Base-by-base conservation (phyloP, 495 filamentous ascomycete genomes). In the Penicillium goetzii region DNA sequence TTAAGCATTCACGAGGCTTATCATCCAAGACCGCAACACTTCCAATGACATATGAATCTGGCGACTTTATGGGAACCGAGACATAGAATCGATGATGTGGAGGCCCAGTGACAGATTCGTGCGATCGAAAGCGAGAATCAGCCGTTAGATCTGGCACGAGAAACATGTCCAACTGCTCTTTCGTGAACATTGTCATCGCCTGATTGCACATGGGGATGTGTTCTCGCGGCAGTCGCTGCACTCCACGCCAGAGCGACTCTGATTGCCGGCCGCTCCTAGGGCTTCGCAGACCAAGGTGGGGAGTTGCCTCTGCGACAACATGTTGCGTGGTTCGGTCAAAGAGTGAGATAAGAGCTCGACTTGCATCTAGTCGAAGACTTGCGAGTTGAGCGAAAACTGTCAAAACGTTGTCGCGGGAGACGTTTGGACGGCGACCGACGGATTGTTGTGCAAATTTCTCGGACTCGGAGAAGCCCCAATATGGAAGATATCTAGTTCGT, bases 1-100 rank as follows among this genome's bases (percentile, higher is more conserved):
- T 59, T 7, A 78, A n/a, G 0, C 19, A 19, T 10, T 71, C 64
- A 2, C 73, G 62, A 25, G 68, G 68, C 10, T 62, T 56, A 40
- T 75, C 66, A 67, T 90, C 87, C 1, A 88, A 67, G 15, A 90
- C 78, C 47, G 84, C 87, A 54, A 88, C 75, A 11, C 81, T 85
- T 15, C 88, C 88, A 63, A 91, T 90, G 10, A 84, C 81, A 61
- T 87, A 81, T 12, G 84, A 85, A n/a, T 78, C 76, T 15, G 79
- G 84, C 1, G 86, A 86, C 17, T 81, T 75, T 17, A 91, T 81
- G 4, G 69, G 65, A 6, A 76, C 74, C n/a, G 74, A 74, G 7
- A 72, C 71, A 34, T 76, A 78, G 65, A 71, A 78, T 23, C 51
- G 65, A 47, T 76, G 74, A 53, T 69, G 32, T 2, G 76, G 75